Percentiles rank a stretch among this genome's conserved stretches.
Conservation (phyloP, 2,329 filamentous ascomycete species). For the Trichophyton equinum region DNA sequence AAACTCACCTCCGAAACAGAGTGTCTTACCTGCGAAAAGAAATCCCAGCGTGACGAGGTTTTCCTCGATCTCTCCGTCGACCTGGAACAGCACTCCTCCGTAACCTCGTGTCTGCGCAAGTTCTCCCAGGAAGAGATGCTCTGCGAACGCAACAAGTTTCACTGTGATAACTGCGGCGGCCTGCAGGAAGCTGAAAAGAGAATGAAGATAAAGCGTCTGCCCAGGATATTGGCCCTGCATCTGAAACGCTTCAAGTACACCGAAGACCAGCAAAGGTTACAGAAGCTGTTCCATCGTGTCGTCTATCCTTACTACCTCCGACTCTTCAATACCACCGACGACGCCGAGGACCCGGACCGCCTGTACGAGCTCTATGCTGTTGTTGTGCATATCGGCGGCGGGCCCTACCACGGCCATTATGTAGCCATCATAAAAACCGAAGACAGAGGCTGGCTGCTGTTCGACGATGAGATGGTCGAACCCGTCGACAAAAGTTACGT, state of each 20-base stretch:
- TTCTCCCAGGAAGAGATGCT: constrained; percentile 98
- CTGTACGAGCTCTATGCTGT: constrained; percentile 95
- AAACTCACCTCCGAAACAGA: constrained; percentile 90
- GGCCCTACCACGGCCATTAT: constrained; percentile 95
- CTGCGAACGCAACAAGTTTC: constrained; percentile 96
- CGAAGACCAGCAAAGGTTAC: constrained; percentile 80
- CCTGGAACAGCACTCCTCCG: constrained; percentile 85
- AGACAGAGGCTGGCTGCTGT: constrained; percentile 88
- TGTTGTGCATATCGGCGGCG: constrained; percentile 91
- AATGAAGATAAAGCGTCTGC: constrained; percentile 96
- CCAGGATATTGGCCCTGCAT: constrained; percentile 81
- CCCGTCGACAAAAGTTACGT: constrained; percentile 95
- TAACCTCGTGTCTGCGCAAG: constrained; percentile 86
- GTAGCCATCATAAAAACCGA: constrained; percentile 96
- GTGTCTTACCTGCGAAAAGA: constrained; percentile 90
- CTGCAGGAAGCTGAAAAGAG: constrained; percentile 96
- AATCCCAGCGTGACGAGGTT: constrained; percentile 87
- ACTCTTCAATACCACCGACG: constrained; percentile 94
- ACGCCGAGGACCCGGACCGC: constrained; percentile 83
- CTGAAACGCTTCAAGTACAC: constrained; percentile 98
- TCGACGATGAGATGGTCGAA: constrained; percentile 97
- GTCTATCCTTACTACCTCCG: constrained; percentile 95
- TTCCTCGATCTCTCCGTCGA: constrained; percentile 95
- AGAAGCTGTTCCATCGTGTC: constrained; percentile 93
- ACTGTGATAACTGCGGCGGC: constrained; percentile 93